A percentile compares a stretch with the other conserved stretches of the same genome.
phyloP scores from a whole-genome alignment of 176 grass and related monocot genomes.

The Chrysopogon serrulatus region DNA sequence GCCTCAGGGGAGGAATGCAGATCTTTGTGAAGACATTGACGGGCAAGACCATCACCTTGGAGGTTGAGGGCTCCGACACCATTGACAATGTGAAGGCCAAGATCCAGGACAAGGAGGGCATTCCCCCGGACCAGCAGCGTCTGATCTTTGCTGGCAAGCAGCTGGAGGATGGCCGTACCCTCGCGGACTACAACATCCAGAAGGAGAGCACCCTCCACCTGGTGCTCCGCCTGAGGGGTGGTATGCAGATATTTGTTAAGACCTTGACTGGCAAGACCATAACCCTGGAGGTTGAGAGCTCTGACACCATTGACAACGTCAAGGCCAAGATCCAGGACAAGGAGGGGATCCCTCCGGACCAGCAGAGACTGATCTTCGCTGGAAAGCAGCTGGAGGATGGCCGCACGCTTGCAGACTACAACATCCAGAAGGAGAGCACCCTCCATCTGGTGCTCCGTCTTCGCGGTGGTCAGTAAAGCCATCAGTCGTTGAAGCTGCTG shows the following conservation, averaged over 20 bases:
- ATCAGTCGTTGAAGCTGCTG: not conserved
- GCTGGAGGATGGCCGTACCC: conserved; percentile 60
- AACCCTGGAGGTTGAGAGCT: conserved; percentile 47
- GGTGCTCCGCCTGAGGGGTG: not conserved
- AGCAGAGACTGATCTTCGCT: conserved; percentile 54
- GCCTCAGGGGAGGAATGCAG: conserved; percentile 50
- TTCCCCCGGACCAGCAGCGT: conserved; percentile 61
- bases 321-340: conserved; percentile 65
- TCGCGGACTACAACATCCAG: conserved; percentile 67
- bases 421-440: conserved; percentile 67
- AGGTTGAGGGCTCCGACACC: conserved; percentile 53
- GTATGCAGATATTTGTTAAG: conserved; percentile 38
- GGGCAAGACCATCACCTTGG: conserved; percentile 57
- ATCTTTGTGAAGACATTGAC: conserved; percentile 71
- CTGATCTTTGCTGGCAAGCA: conserved; percentile 59
- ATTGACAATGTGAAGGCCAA: conserved; percentile 59
- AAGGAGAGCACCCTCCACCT: conserved; percentile 12
- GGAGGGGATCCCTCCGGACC: conserved; percentile 69
- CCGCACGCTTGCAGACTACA: conserved; percentile 60
- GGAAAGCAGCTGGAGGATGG: conserved; percentile 72
- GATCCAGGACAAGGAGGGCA: conserved; percentile 76
- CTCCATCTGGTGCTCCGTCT: conserved; percentile 32
- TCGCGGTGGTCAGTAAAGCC: conserved; percentile 24
- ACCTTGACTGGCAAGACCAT: conserved; percentile 60
- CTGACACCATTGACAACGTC: conserved; percentile 45